Conservation (phyloP, 108 stramenopile genomes). For the Aurantiochytrium sp. region DNA sequence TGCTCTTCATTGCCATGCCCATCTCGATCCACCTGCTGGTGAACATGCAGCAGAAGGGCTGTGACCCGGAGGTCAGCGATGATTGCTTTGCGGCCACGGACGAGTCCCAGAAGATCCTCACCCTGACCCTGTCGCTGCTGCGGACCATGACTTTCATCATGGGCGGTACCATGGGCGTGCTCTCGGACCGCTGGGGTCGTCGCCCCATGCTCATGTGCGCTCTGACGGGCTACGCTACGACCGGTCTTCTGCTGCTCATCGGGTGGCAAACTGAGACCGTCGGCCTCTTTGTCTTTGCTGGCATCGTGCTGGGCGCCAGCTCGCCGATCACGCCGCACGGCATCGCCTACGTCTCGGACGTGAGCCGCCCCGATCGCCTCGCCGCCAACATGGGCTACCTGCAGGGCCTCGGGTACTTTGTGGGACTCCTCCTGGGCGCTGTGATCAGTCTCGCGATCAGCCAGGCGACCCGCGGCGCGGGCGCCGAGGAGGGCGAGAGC, state of each 20-base stretch:
- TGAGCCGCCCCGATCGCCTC: neutral
- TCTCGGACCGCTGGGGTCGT: neutral
- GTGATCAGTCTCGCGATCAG: neutral
- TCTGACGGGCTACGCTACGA: neutral
- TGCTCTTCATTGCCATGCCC: conserved; percentile 28
- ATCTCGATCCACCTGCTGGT: neutral
- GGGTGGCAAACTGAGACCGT: neutral
- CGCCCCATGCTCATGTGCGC: neutral
- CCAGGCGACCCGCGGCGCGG: neutral
- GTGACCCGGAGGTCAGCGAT: neutral
- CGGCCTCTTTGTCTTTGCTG: neutral
- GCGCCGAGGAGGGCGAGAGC: neutral
- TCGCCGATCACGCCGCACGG: neutral
- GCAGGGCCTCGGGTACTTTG: conserved; percentile 6
- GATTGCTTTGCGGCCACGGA: conserved; percentile 22
- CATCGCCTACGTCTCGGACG: neutral
- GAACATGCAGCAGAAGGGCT: neutral
- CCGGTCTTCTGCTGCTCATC: neutral
- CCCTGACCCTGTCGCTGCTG: neutral
- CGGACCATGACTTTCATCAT: neutral
- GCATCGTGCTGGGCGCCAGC: neutral
- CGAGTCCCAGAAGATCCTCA: neutral
- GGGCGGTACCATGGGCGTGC: neutral
- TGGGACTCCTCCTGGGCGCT: neutral
- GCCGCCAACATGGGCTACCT: neutral